phyloP scores from a whole-genome alignment of 768 basidiomycete species.

The Tulasnella sp. region DNA sequence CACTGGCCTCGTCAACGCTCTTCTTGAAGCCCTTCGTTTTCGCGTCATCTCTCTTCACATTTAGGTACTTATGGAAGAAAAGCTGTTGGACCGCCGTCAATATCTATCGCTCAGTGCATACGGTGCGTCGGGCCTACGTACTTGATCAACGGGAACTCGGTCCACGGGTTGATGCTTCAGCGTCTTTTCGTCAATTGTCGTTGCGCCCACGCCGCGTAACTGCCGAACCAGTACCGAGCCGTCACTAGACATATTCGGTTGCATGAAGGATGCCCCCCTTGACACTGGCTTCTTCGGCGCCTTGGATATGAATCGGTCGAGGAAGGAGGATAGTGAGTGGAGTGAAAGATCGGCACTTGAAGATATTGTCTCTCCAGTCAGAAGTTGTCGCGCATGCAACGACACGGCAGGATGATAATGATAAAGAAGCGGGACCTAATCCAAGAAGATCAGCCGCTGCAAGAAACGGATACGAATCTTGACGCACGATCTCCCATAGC shows the following conservation, averaged over 20 bases:
- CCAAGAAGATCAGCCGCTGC: not conserved
- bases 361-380: slow-evolving; percentile 62
- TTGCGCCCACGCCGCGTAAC: slow-evolving; percentile 60
- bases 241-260: slow-evolving; percentile 72
- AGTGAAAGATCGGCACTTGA: slow-evolving; percentile 82
- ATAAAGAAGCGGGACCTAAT: slow-evolving; percentile 63
- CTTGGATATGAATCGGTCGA: slow-evolving; percentile 95
- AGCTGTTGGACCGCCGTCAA: slow-evolving; percentile 37
- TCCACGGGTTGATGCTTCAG: slow-evolving; percentile 63
- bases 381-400: slow-evolving; percentile 76
- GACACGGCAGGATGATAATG: slow-evolving; percentile 91
- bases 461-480: not conserved
- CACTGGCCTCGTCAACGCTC: slow-evolving; percentile 23
- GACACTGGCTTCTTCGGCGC: slow-evolving; percentile 73
- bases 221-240: slow-evolving; percentile 41
- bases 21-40: slow-evolving; percentile 27
- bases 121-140: slow-evolving; percentile 27
- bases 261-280: slow-evolving; percentile 89
- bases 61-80: slow-evolving; percentile 90
- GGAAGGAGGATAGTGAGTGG: slow-evolving; percentile 89
- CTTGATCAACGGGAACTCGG: slow-evolving; percentile 83
- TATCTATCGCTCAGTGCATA: not conserved
- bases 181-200: slow-evolving; percentile 58
- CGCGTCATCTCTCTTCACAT: slow-evolving; percentile 37
- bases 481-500: slow-evolving; percentile 82